Evolutionary conservation across 257 asterid species (phyloP).

Genomic region (Penstemon davidsonii): DNA sequence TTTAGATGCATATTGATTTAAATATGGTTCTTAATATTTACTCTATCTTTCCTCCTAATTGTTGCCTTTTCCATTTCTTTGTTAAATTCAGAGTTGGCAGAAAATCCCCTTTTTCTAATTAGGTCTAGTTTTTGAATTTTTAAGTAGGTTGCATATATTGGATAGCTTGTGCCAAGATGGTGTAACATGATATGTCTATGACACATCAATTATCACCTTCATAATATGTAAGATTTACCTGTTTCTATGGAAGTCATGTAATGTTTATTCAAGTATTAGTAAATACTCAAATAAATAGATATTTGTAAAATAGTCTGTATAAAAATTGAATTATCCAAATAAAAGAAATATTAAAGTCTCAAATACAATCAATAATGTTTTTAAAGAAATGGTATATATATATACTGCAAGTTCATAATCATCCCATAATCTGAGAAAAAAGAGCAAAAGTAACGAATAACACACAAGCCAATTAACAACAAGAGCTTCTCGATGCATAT

Average conservation of each 20-base stretch:
- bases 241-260: too few species aligned
- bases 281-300: too few species aligned
- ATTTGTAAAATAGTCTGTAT: too few species aligned
- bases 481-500: neutral
- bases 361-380: neutral
- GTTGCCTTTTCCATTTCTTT: neutral
- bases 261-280: too few species aligned
- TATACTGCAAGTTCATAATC: neutral
- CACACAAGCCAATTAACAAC: neutral
- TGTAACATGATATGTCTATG: neutral
- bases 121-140: neutral
- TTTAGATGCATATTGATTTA: neutral
- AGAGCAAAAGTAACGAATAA: neutral
- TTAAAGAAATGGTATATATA: neutral
- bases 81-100: neutral
- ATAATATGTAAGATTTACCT: too few species aligned
- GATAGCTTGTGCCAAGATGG: neutral
- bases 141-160: neutral
- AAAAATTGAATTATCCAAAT: neutral
- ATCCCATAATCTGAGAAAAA: neutral
- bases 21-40: neutral
- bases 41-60: neutral
- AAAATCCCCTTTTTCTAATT: slow-evolving; percentile 2
- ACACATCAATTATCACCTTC: neutral
- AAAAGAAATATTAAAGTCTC: neutral